A percentile compares a stretch with the other conserved stretches of the same genome.
phyloP scores from a whole-genome alignment of 495 filamentous ascomycete genomes.

The Aspergillus kassunensis region DNA sequence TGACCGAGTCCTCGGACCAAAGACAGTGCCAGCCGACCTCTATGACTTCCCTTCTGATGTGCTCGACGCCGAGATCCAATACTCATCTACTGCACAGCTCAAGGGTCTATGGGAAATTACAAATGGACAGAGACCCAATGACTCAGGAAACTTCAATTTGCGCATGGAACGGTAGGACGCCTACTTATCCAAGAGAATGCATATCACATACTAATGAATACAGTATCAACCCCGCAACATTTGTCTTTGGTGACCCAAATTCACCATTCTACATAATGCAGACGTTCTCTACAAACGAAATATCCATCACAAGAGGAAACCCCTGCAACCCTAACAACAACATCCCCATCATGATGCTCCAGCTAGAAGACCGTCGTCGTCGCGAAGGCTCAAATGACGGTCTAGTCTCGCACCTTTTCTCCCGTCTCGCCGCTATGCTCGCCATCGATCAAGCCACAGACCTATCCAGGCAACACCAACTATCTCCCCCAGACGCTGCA shows the following conservation, averaged over 20 bases:
- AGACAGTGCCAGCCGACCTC: slow-evolving; percentile 46
- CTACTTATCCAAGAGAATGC: background rate
- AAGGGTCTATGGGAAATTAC: slow-evolving; percentile 49
- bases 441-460: slow-evolving; percentile 60
- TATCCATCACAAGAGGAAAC: slow-evolving; percentile 36
- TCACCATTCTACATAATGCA: slow-evolving; percentile 46
- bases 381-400: slow-evolving; percentile 61
- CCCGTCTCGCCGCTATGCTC: slow-evolving; percentile 63
- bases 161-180: slow-evolving; percentile 40
- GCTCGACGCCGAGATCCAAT: slow-evolving; percentile 31
- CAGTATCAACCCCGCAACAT: slow-evolving; percentile 29
- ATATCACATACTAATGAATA: slow-evolving; percentile 14
- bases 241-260: slow-evolving; percentile 35
- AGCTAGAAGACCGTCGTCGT: slow-evolving; percentile 54
- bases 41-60: slow-evolving; percentile 41
- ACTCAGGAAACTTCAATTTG: slow-evolving; percentile 40
- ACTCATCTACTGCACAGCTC: slow-evolving; percentile 45
- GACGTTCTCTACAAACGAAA: slow-evolving; percentile 38
- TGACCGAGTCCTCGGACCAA: slow-evolving; percentile 38
- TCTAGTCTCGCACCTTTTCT: slow-evolving; percentile 70
- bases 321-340: slow-evolving; percentile 34
- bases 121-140: slow-evolving; percentile 47
- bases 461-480: slow-evolving; percentile 34
- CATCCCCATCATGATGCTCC: slow-evolving; percentile 53
- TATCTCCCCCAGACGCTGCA: slow-evolving; percentile 40